Evolutionary conservation across 2,329 filamentous ascomycete species (phyloP), one percentile per base, ranked within the genome.

Genomic region (Huntiella abstrusa): DNA sequence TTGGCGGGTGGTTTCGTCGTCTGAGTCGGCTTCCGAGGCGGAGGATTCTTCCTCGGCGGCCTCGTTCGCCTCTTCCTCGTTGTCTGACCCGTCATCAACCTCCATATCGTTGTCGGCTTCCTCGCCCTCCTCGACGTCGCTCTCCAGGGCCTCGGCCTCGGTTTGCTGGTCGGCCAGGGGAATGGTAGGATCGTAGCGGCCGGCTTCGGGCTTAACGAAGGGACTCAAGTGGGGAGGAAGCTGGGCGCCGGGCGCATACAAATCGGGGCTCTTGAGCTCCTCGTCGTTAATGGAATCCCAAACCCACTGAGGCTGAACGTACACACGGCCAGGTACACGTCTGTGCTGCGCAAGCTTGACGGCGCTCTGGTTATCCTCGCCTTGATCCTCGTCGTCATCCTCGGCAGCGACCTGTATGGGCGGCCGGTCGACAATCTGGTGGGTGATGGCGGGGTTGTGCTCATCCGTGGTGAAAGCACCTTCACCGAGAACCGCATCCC

Each of bases 231-330:
- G 91, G 10, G 91, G 91, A 16, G 91, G 91, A 32, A 98, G 69
- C 54, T 84, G 79, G 13, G 87, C 81, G 13, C 91, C 91, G 2
- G 91, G 91, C 0, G 80, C 83, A 57, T 98, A 98, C 33, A 87
- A 64, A 58, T 95, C 85, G 32, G 87, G 76, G 53, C 82, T 73
- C 60, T 95, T 78, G 47, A 98, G 67, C 62, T 88, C 85, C 52
- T 85, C 84, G 40, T 91, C 83, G 60, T 98, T 98, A 60, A 94
- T 67, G 56, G 83, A 88, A 58, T 98, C 91, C 91, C 91, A 98
- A 3, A 98, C 77, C 88, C 92, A 98, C 60, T 98, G 91, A 15
- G 91, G 91, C 65, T 98, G 91, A 47, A 98, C 66, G 55, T 98
- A 98, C 52, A 77, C 85, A 53, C 91, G 74, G 33, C 88, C 88